Evolutionary conservation across 2,329 filamentous ascomycete genomes (phyloP).

Genomic region (Epichloe bromicola): DNA sequence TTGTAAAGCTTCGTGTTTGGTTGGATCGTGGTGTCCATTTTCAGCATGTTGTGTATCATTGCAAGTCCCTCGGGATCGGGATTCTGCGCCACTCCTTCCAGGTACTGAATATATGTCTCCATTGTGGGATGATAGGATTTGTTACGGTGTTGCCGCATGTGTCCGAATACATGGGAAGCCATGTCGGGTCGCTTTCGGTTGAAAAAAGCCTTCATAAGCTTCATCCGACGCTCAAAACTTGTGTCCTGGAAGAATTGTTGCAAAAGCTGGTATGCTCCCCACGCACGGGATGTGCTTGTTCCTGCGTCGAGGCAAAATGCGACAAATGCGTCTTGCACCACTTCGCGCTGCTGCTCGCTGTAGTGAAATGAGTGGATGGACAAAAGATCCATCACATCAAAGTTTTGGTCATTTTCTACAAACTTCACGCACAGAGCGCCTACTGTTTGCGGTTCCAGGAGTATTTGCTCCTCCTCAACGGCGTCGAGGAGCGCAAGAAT

Average conservation of each 20-base stretch:
- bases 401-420: conserved; percentile 60
- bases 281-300: conserved; percentile 50
- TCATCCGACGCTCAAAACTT: conserved; percentile 48
- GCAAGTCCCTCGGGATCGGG: conserved; percentile 48
- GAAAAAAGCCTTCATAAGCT: conserved; percentile 75
- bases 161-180: conserved; percentile 74
- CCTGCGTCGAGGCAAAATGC: conserved; percentile 51
- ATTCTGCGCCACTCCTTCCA: conserved; percentile 58
- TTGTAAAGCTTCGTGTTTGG: conserved; percentile 67
- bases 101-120: conserved; percentile 65
- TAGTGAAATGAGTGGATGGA: conserved; percentile 61
- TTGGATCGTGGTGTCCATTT: conserved; percentile 74
- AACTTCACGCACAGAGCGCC: conserved; percentile 61
- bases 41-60: conserved; percentile 83
- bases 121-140: conserved; percentile 49
- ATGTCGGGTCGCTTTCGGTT: conserved; percentile 66
- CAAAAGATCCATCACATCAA: conserved; percentile 71
- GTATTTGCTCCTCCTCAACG: conserved; percentile 55
- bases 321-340: conserved; percentile 53
- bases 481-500: conserved; percentile 63
- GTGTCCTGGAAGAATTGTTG: conserved; percentile 54
- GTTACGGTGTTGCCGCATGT: conserved; percentile 74
- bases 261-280: conserved; percentile 54
- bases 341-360: conserved; percentile 53
- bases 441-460: conserved; percentile 62